Conservation (phyloP, 2,329 filamentous ascomycete species). For the Pseudogymnoascus sp. region DNA sequence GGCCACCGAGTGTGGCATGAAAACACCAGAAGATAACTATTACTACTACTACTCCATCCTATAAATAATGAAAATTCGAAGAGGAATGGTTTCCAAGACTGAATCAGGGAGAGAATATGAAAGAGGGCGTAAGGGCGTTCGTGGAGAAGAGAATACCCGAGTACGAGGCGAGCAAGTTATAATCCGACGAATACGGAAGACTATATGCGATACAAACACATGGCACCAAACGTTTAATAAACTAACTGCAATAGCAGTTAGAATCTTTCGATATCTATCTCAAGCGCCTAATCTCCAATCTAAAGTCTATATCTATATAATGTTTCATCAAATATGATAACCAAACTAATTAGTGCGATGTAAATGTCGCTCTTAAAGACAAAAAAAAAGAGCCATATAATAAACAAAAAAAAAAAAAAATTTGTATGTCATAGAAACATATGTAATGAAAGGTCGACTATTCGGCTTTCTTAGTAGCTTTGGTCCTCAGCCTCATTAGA, state of each 20-base stretch:
- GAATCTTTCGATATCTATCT: neutral
- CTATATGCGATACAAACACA: no score
- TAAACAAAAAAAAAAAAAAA: constrained; percentile 34
- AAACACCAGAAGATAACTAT: no score
- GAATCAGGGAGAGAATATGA: no score
- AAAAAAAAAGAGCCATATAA: constrained; percentile 33
- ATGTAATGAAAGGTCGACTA: constrained; percentile 30
- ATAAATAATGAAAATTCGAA: no score
- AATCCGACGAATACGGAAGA: no score
- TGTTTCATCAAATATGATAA: constrained; percentile 12
- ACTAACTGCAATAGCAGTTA: neutral
- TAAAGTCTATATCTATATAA: neutral
- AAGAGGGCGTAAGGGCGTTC: no score
- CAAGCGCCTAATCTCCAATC: neutral
- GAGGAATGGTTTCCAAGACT: no score
- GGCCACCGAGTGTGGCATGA: no score
- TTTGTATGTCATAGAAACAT: constrained; percentile 46
- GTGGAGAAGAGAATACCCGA: no score
- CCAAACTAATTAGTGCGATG: neutral
- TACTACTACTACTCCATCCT: no score
- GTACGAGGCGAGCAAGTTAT: no score
- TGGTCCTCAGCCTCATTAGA: constrained; percentile 43
- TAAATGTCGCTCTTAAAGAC: neutral
- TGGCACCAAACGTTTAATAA: no score
- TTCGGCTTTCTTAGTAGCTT: constrained; percentile 38